Evolutionary conservation across 2,329 filamentous ascomycete species (phyloP).

Genomic region (Cercospora sesami): DNA sequence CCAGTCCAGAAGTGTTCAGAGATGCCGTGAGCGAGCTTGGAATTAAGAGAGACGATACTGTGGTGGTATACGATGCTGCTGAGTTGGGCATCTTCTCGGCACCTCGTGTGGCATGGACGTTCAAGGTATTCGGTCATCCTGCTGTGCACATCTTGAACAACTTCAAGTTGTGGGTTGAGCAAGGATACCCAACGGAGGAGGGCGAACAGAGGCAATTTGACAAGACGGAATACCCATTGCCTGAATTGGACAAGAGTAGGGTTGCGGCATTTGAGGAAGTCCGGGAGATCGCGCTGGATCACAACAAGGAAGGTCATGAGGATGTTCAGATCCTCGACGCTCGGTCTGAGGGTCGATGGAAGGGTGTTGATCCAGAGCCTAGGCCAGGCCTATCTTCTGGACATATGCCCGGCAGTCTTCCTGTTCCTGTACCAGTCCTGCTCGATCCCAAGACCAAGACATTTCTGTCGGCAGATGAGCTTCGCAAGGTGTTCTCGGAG

Average conservation of each 20-base stretch:
- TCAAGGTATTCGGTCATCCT: slow-evolving; percentile 78
- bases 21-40: slow-evolving; percentile 86
- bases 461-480: slow-evolving; percentile 68
- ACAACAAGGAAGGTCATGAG: slow-evolving; percentile 79
- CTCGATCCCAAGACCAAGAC: slow-evolving; percentile 82
- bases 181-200: slow-evolving; percentile 78
- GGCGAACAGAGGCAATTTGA: slow-evolving; percentile 61
- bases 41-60: slow-evolving; percentile 79
- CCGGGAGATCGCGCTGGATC: slow-evolving; percentile 70
- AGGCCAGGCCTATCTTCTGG: slow-evolving; percentile 79
- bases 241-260: slow-evolving; percentile 55
- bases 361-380: slow-evolving; percentile 81
- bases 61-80: slow-evolving; percentile 91
- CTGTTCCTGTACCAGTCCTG: slow-evolving; percentile 74
- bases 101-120: slow-evolving; percentile 93
- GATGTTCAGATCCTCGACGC: slow-evolving; percentile 89
- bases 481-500: slow-evolving; percentile 73
- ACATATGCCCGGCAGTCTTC: slow-evolving; percentile 86
- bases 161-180: slow-evolving; percentile 87
- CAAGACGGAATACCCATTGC: slow-evolving; percentile 45
- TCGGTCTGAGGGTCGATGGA: slow-evolving; percentile 74
- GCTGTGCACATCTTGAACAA: slow-evolving; percentile 92
- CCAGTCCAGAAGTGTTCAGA: slow-evolving; percentile 75
- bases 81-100: slow-evolving; percentile 94
- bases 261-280: slow-evolving; percentile 83